Evolutionary conservation across 2,329 filamentous ascomycete species (phyloP), one percentile per base, ranked within the genome.

Genomic region (Myriosclerotinia duriaeana): DNA sequence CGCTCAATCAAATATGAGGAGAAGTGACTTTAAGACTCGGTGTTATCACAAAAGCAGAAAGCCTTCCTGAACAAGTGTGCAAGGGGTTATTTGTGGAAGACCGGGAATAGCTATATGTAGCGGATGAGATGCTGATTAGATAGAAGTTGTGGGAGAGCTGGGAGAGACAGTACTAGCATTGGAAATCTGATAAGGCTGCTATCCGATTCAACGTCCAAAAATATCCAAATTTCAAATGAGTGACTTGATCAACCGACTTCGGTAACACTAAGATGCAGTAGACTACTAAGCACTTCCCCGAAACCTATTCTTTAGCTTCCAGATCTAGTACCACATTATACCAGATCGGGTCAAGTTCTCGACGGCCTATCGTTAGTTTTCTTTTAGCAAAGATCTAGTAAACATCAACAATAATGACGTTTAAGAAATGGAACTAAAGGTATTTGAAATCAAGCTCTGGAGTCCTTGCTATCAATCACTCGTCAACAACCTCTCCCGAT

Each of bases 401-500:
- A 40, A 56, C 20, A 50, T 50, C 42, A 30, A 58, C 11, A 11
- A 58, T 64, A 11, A 58, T 64, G 40, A 58, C n/a, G 42, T 38
- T n/a, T 26, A 38, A 22, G n/a, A 22, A 11, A 40, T 15, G 20
- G 5, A 48, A n/a, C 20, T 48, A 34, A 34, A 34, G 30, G 30
- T 34, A 50, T 50, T 58, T 58, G 9, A 9, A 58, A 64, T 38
- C 11, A 20, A n/a, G 26, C 11, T 44, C n/a, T 5, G 5, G 40
- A 7, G n/a, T 20, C 17, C n/a, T 22, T 34, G 30, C 48, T 8
- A 2, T 2, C 12, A 5, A 50, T n/a, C 7, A 12, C 5, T 50
- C 48, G 5, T 50, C n/a, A 34, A 30, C 40, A 26, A 26, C 9
- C 30, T 20, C 55, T 46, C 12, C 22, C 46, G n/a, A 30, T 1